Evolutionary conservation across 345 rosid species (phyloP).

Genomic region (Eucalyptus pauciflora): DNA sequence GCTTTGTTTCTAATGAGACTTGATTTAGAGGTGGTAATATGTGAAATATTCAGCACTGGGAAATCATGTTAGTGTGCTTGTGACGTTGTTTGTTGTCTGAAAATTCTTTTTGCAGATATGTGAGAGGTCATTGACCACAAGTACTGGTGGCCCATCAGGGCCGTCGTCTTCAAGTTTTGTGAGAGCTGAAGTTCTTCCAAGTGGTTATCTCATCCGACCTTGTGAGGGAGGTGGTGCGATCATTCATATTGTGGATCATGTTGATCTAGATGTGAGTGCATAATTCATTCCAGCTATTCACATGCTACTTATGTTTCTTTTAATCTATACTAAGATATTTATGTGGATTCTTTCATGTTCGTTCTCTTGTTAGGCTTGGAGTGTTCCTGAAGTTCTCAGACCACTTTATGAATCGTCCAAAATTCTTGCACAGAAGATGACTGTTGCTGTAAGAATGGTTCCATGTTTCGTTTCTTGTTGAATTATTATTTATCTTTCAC

Average conservation of each 20-base stretch:
- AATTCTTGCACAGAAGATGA: constrained; percentile 92
- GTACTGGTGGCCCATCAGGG: constrained; percentile 72
- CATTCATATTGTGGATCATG: constrained; percentile 93
- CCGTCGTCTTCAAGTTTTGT: constrained; percentile 69
- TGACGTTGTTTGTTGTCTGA: background rate
- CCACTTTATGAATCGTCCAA: constrained; percentile 93
- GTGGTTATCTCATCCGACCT: constrained; percentile 87
- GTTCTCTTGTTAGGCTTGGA: constrained; percentile 42
- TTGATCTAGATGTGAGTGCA: constrained; percentile 78
- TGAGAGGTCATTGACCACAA: constrained; percentile 79
- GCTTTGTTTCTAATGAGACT: background rate
- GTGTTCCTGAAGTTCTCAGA: constrained; percentile 92
- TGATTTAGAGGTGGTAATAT: background rate
- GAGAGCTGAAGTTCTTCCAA: constrained; percentile 88
- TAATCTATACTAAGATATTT: background rate
- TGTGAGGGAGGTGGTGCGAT: constrained; percentile 96
- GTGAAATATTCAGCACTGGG: background rate
- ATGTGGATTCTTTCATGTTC: background rate
- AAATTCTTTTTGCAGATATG: constrained; percentile 49
- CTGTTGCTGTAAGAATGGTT: constrained; percentile 60
- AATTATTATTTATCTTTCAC: background rate
- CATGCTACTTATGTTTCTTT: background rate
- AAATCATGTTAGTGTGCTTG: background rate
- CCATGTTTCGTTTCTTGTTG: background rate
- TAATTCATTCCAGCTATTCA: background rate